phyloP scores from a whole-genome alignment of 352 stramenopile species.

The Blastocystis hominis region DNA sequence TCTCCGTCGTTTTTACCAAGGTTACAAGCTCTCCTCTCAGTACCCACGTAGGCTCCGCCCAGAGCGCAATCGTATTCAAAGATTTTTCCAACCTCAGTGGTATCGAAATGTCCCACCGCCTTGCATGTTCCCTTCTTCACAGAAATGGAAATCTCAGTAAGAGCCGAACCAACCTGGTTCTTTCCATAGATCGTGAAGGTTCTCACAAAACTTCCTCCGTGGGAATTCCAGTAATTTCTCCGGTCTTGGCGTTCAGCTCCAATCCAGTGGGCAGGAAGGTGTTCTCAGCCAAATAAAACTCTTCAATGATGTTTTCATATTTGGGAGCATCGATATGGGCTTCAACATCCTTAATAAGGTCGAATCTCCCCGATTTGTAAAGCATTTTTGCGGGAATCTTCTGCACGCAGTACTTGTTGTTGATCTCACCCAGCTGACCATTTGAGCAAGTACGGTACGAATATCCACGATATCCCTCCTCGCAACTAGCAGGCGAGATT shows the following conservation, averaged over 20 bases:
- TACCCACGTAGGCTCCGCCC: not conserved
- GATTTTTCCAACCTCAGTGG: not conserved
- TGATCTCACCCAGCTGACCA: not conserved
- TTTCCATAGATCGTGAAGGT: not conserved
- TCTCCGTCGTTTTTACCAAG: not conserved
- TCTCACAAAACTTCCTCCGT: not conserved
- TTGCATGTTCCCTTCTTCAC: not conserved
- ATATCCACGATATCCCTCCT: not conserved
- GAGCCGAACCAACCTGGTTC: not conserved
- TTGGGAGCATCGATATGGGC: not conserved
- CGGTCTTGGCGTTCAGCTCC: not conserved
- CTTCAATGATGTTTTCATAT: not conserved
- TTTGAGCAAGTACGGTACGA: not conserved
- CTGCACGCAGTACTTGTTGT: not conserved
- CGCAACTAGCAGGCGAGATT: not conserved
- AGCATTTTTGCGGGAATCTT: not conserved
- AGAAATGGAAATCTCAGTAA: not conserved
- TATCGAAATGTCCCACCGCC: not conserved
- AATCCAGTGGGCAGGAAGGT: not conserved
- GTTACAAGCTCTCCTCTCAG: not conserved
- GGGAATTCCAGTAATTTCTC: not conserved
- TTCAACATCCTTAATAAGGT: not conserved
- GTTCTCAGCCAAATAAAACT: not conserved
- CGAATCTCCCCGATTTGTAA: not conserved
- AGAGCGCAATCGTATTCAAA: not conserved